phyloP scores from a whole-genome alignment of 345 rosid species.

The Moricandia moricandioides region DNA sequence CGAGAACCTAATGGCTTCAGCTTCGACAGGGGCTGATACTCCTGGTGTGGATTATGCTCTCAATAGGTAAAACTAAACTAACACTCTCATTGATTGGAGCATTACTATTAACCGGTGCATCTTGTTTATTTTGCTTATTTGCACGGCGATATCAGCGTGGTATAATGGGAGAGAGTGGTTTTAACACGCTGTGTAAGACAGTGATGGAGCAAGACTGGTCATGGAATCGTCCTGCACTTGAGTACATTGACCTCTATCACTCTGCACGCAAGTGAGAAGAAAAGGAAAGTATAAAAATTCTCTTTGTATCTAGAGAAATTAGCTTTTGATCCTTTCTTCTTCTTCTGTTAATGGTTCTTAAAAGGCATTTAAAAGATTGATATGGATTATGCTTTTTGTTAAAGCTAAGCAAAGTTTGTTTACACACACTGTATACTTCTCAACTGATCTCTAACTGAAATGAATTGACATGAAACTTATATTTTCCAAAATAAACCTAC shows the following conservation, averaged over 20 bases:
- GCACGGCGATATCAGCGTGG: conserved; percentile 85
- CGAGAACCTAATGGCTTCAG: conserved; percentile 85
- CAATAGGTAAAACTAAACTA: conserved; percentile 52
- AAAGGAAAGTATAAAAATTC: neutral
- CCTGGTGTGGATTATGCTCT: conserved; percentile 84
- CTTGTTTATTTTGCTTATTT: neutral
- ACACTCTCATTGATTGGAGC: conserved; percentile 1
- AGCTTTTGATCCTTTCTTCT: conserved; percentile 20
- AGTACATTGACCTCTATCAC: conserved; percentile 92
- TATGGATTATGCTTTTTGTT: conserved; percentile 20
- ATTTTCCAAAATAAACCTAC: neutral
- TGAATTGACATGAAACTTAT: too few species aligned
- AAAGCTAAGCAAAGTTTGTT: conserved; percentile 3
- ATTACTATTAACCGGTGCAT: neutral
- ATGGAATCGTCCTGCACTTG: conserved; percentile 96
- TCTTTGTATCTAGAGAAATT: conserved; percentile 18
- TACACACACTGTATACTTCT: neutral
- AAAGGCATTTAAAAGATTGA: neutral
- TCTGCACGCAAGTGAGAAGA: conserved; percentile 60
- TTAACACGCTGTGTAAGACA: conserved; percentile 59
- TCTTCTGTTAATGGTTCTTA: conserved; percentile 7
- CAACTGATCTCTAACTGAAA: neutral
- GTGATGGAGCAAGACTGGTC: conserved; percentile 99
- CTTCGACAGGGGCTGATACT: conserved; percentile 85
- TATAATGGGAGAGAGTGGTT: conserved; percentile 77